phyloP scores from a whole-genome alignment of 345 rosid species.

The Pseudoturritis turrita region DNA sequence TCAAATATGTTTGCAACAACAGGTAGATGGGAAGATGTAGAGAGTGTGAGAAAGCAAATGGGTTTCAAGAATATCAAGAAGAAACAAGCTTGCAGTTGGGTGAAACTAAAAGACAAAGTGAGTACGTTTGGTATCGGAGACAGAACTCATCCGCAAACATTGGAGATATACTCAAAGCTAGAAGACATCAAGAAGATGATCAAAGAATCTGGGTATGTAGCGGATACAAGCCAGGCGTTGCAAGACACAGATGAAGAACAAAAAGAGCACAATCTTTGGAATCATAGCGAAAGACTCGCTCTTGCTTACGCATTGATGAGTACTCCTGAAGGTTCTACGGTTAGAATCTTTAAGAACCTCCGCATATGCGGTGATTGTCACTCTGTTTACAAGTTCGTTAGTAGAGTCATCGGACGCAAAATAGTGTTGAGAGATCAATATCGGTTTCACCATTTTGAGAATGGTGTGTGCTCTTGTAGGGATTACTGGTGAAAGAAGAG shows the following conservation, averaged over 20 bases:
- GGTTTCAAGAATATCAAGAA: constrained; percentile 62
- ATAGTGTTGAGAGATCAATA: constrained; percentile 71
- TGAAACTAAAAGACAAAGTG: constrained; percentile 60
- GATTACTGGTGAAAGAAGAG: constrained; percentile 63
- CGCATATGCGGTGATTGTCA: constrained; percentile 86
- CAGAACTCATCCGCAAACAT: constrained; percentile 50
- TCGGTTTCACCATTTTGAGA: constrained; percentile 76
- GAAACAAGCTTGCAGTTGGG: constrained; percentile 94
- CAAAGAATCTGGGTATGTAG: constrained; percentile 70
- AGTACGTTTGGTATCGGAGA: constrained; percentile 77
- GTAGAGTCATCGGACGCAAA: constrained; percentile 45
- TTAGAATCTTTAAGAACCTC: constrained; percentile 76
- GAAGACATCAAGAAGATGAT: constrained; percentile 73
- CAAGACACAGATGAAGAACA: constrained; percentile 95
- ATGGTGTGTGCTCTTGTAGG: constrained; percentile 73
- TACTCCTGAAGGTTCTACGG: constrained; percentile 51
- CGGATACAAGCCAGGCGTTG: constrained; percentile 72
- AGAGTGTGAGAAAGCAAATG: constrained; percentile 69
- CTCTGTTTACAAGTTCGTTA: constrained; percentile 69
- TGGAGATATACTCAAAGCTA: constrained; percentile 61
- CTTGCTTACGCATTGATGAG: constrained; percentile 67
- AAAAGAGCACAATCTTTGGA: constrained; percentile 86
- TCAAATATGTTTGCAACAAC: constrained; percentile 81
- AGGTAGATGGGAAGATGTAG: constrained; percentile 76
- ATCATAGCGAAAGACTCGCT: constrained; percentile 87